Conservation (phyloP, 768 basidiomycete species). For the Boletus pseudo-olivaceus region DNA sequence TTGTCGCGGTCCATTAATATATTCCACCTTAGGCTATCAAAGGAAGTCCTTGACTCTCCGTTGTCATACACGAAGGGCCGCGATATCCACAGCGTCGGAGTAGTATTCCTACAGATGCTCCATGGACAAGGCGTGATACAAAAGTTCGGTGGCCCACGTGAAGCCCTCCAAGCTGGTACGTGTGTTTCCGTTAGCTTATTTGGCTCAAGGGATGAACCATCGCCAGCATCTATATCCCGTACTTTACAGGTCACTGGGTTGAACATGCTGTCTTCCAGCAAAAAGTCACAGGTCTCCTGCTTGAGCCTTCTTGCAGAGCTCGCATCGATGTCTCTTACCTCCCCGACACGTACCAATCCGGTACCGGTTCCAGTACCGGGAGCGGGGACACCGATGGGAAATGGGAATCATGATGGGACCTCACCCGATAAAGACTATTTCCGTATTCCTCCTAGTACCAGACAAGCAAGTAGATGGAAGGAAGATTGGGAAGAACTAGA, state of each 20-base stretch:
- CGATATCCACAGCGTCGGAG: constrained; percentile 80
- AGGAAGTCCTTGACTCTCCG: constrained; percentile 75
- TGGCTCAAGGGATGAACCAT: background rate
- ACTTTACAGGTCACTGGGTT: constrained; percentile 48
- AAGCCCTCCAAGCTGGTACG: constrained; percentile 55
- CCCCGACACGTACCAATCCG: constrained; percentile 12
- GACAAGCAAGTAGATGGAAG: constrained; percentile 77
- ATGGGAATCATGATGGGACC: constrained; percentile 32
- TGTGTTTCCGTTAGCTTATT: background rate
- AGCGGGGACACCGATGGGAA: constrained; percentile 50
- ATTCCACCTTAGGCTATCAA: constrained; percentile 53
- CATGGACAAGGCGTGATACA: constrained; percentile 67
- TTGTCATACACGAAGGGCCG: constrained; percentile 73
- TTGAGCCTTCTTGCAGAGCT: constrained; percentile 56
- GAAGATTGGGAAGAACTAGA: constrained; percentile 95
- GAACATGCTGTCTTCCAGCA: constrained; percentile 57
- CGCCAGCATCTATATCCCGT: constrained; percentile 52
- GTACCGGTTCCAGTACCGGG: constrained; percentile 22
- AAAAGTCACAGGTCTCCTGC: constrained; percentile 57
- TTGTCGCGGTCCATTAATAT: background rate
- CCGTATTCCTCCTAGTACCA: constrained; percentile 34
- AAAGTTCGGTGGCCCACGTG: constrained; percentile 50
- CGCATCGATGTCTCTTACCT: constrained; percentile 38
- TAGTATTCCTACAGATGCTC: constrained; percentile 82
- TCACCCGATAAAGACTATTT: constrained; percentile 73